Evolutionary conservation across 805 yeast species (phyloP), one percentile per base, ranked within the genome.

Genomic region (Cyberlindnera lachancei): DNA sequence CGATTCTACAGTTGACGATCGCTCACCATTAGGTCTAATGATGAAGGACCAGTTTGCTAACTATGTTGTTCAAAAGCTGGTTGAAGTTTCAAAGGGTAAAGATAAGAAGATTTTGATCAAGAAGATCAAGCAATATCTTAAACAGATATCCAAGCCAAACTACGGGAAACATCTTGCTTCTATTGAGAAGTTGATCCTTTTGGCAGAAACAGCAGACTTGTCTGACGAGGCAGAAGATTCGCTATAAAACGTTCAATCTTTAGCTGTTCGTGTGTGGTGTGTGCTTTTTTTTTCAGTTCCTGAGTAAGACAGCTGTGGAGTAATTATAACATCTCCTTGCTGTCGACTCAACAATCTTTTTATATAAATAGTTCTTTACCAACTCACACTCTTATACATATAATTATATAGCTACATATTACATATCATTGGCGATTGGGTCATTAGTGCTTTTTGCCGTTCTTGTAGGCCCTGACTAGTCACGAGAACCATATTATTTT

Each of bases 1-100:
- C 23, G 59, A 55, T 18, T 65, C 64, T 15, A 50, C 51, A 17
- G 73, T 79, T 23, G 73, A 66, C 33, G 88, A 79, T 42, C 70
- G 71, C 33, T 70, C 82, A 1, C 77, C 94, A 7, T 66, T 92
- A 45, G 83, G 88, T 16, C 65, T 80, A 37, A 88, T 92, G 97
- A 87, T 92, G 86, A 85, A 85, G 54, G 99, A 92, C 56, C 97
- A 92, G 55, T 92, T 81, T 61, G 99, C 97, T 16, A 92, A 92
- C 58, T 92, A 92, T 53, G 99, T 92, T 29, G 86, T 92, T 31
- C 99, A 92, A 58, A 88, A 90, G 56, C 69, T 92, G 47, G 88
- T 92, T 25, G 95, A 85, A 40, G 80, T 82, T 3, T 72, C 88
- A 24, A 74, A 73, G 39, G 81, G 81, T 28, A 67, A 67, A 22